Base-by-base conservation (phyloP, 2,329 filamentous ascomycete genomes). In the Escovopsis sp. region DNA sequence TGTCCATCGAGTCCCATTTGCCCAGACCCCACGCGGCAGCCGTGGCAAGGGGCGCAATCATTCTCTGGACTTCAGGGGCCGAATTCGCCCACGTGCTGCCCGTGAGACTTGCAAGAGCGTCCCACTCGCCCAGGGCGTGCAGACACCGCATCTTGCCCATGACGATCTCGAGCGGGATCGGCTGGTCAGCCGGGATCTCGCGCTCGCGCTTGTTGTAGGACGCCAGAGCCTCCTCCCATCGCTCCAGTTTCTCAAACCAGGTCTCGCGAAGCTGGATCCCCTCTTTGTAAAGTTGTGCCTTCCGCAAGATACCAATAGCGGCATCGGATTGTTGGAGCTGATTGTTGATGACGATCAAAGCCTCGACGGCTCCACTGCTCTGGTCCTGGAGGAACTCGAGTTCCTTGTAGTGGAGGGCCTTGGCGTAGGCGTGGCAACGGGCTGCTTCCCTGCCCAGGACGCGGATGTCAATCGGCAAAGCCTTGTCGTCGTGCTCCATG, bases 131-230 rank as follows among this genome's bases (percentile, higher is more conserved):
- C 26, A 99, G 68, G 8, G 90, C 92, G 54, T 99, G 90, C 43
- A 96, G 63, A 67, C 90, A 99, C 33, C 90, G 78, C 90, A 99
- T 98, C 61, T 98, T 98, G 45, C 90, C 90, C 87, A 98, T 96
- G 25, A 93, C 86, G 36, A 98, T 85, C 40, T 96, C 90, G 41
- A 98, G 85, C 0, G 85, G 86, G 0, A 65, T 60, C 1, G 63
- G 53, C 40, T 69, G 61, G 37, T 72, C 68, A 3, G 62, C 56
- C 0, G 66, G 64, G 21, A 84, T 67, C 44, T 85, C 77, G 35
- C 65, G 60, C 49, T 94, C 88, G 31, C 88, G 80, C 51, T 84
- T 79, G 48, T 90, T 83, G 52, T 96, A 96, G 33, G 90, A 92
- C 31, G 79, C 76, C 37, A 99, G 65, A 3, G 90, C 90, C 57